Percentiles rank a stretch among this genome's conserved stretches.
Conservation (phyloP, 768 basidiomycete species). For the Agaricus blazei region DNA sequence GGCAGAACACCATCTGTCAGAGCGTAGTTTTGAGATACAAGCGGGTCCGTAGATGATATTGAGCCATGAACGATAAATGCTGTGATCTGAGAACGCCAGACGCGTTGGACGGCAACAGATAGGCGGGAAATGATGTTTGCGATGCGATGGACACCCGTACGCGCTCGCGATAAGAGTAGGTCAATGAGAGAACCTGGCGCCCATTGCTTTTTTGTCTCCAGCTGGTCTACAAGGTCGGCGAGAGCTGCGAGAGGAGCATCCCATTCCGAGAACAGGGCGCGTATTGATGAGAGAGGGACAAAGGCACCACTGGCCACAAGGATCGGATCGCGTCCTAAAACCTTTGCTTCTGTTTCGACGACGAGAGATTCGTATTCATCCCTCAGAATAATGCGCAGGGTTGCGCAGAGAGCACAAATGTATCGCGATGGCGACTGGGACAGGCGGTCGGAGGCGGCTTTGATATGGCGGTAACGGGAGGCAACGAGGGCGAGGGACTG, state of each 20-base stretch:
- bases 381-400: conserved; percentile 67
- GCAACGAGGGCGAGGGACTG: conserved; percentile 75
- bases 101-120: conserved; percentile 70
- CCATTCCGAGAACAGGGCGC: conserved; percentile 85
- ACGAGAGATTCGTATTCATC: conserved; percentile 79
- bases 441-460: conserved; percentile 43
- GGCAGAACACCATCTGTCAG: conserved; percentile 69
- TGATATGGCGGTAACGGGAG: conserved; percentile 69
- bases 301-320: conserved; percentile 79
- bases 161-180: conserved; percentile 63
- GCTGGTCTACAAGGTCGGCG: conserved; percentile 53
- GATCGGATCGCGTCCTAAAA: conserved; percentile 67
- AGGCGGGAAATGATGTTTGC: conserved; percentile 66
- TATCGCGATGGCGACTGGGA: conserved; percentile 66
- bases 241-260: conserved; percentile 80
- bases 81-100: conserved; percentile 82
- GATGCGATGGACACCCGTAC: conserved; percentile 76
- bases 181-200: conserved; percentile 79
- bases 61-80: conserved; percentile 80
- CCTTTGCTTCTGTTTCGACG: conserved; percentile 74
- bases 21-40: conserved; percentile 54
- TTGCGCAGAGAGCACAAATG: conserved; percentile 71
- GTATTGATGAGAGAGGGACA: conserved; percentile 80
- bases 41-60: conserved; percentile 58
- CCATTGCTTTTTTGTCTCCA: conserved; percentile 56